Conservation (phyloP, 1,139 yeast genomes). For the Suhomyces wounanorum region DNA sequence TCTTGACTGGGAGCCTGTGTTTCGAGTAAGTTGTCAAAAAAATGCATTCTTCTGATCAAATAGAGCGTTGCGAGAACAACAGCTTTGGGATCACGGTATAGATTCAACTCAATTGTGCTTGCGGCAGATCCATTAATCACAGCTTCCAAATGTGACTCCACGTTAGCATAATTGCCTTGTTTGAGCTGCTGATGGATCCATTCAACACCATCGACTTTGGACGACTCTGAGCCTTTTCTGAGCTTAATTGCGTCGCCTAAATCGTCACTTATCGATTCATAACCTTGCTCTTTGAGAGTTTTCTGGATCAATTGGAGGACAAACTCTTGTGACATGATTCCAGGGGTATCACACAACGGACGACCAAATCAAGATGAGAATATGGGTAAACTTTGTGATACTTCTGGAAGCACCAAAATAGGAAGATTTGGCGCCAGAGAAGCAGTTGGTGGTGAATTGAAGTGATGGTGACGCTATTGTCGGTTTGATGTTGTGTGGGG, state of each 20-base stretch:
- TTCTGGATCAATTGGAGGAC: conserved; percentile 35
- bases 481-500: no score
- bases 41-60: conserved; percentile 28
- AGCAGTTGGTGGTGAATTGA: neutral
- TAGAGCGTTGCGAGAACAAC: conserved; percentile 25
- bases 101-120: conserved; percentile 5
- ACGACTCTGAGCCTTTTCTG: conserved; percentile 6
- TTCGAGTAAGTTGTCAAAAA: conserved; percentile 22
- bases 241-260: conserved; percentile 17
- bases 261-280: conserved; percentile 19
- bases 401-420: neutral
- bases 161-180: conserved; percentile 25
- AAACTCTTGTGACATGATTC: conserved; percentile 28
- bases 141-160: conserved; percentile 14
- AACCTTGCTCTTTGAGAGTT: conserved; percentile 36
- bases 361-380: neutral
- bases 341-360: neutral
- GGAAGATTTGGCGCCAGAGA: neutral
- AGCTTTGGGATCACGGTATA: conserved; percentile 15
- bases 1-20: conserved; percentile 5
- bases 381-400: neutral
- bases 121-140: neutral
- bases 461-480: no score
- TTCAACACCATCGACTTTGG: conserved; percentile 16
- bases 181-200: conserved; percentile 28